Evolutionary conservation across 148 eudicot species (phyloP), one percentile per base, ranked within the genome.

Genomic region (Cornus kousa): DNA sequence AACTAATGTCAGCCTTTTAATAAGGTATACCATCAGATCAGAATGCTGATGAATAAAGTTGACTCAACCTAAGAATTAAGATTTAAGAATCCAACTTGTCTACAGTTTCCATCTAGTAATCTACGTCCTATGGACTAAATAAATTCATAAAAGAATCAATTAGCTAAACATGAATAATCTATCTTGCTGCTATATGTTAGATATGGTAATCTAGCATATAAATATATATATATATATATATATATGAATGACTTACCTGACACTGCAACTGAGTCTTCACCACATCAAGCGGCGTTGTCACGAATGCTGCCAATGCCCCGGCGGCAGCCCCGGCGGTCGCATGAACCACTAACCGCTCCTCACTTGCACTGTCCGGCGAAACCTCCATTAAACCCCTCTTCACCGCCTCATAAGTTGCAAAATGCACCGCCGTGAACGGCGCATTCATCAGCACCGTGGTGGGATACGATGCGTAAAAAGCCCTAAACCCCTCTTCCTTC

Each of bases 241-340:
- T 3, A 68, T 48, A 10, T 2, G 19, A 74, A 20, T 22, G 17
- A 5, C 22, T 33, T 64, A 95, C 99, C 97, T 95, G 99, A 78
- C 99, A 95, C 67, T 95, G 99, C 74, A 95, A 86, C 85, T 93
- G 97, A 35, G 99, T 95, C 88, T 95, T 95, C 48, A 95, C 99
- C 73, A 95, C 99, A 85, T 95, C 99, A 73, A 95, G 83, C 0
- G 99, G 99, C 17, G 99, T 93, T 0, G 99, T 95, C 11, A 90
- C 80, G 0, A 76, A 82, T 2, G 97, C 94, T 1, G 98, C 99
- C 86, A 89, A 82, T 1, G 98, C 97, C 43, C 99, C 99, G 0
- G 99, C 99, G 0, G 85, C 97, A 0, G 97, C 98, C n/a, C 99
- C 99, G 1, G 98, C 99, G 0, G 99, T 92, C 19, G 98, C 99